phyloP scores from a whole-genome alignment of 2,329 filamentous ascomycete genomes.

The Lachnum nothofagi region DNA sequence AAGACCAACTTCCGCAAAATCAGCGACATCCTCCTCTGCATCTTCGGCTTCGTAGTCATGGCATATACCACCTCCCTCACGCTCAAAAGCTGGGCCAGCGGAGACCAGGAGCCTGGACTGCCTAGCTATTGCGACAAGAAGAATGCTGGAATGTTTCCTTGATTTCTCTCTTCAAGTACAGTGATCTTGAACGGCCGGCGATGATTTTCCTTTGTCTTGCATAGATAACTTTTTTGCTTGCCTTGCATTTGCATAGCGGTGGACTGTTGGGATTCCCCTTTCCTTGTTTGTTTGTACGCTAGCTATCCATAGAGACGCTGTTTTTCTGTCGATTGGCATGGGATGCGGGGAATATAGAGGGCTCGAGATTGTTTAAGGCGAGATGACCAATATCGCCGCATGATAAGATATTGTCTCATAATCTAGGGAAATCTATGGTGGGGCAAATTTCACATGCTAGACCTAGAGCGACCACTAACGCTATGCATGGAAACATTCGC shows the following conservation, averaged over 20 bases:
- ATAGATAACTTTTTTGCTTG: neutral
- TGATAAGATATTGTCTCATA: too few relatives aligned
- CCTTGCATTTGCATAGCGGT: too few relatives aligned
- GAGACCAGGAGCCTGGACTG: constrained; percentile 41
- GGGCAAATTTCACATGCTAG: too few relatives aligned
- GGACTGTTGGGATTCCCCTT: too few relatives aligned
- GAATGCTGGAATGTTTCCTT: constrained; percentile 4
- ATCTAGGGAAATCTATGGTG: too few relatives aligned
- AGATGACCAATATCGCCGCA: too few relatives aligned
- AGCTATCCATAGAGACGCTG: too few relatives aligned
- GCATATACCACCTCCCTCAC: constrained; percentile 86
- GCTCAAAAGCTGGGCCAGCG: constrained; percentile 75
- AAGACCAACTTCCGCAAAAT: constrained; percentile 60
- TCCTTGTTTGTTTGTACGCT: too few relatives aligned
- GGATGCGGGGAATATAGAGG: neutral
- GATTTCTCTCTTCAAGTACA: neutral
- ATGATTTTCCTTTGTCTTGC: neutral
- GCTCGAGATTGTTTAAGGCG: neutral
- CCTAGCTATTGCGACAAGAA: constrained; percentile 59
- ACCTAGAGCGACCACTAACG: too few relatives aligned
- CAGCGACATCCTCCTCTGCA: constrained; percentile 69
- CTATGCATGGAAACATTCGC: too few relatives aligned
- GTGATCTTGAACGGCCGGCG: neutral
- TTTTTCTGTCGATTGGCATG: neutral
- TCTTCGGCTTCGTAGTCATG: constrained; percentile 84